phyloP scores from a whole-genome alignment of 108 stramenopile species.

The Aureococcus anophagefferens region DNA sequence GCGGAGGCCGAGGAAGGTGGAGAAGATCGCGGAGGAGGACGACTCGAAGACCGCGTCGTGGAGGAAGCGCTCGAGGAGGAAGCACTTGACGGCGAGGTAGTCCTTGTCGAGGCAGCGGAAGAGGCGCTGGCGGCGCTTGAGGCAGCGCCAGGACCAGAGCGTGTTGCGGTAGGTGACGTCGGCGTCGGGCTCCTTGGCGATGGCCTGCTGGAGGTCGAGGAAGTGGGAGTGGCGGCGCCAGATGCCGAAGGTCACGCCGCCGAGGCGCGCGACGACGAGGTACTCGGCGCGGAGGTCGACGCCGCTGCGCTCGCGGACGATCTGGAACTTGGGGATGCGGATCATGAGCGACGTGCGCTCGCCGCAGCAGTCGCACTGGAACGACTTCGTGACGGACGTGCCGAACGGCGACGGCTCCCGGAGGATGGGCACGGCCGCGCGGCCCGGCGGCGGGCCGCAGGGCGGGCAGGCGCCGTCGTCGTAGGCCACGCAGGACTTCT shows the following conservation, averaged over 20 bases:
- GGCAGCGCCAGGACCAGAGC: constrained; percentile 43
- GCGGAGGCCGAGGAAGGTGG: background rate
- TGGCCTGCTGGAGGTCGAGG: constrained; percentile 9
- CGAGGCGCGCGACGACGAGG: constrained; percentile 24
- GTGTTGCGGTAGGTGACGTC: constrained; percentile 28
- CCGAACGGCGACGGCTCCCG: constrained; percentile 17
- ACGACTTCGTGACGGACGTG: constrained; percentile 24
- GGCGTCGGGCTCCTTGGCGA: background rate
- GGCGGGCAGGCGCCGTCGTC: background rate
- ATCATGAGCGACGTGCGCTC: constrained; percentile 25
- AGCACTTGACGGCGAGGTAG: constrained; percentile 84
- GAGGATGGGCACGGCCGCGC: background rate
- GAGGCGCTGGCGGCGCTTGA: constrained; percentile 79
- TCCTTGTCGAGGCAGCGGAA: constrained; percentile 82
- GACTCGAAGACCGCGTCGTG: constrained; percentile 85
- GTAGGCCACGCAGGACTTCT: background rate
- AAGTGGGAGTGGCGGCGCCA: constrained; percentile 28
- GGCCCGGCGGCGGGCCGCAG: too few relatives aligned
- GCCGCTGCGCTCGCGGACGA: constrained; percentile 1
- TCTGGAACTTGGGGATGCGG: constrained; percentile 29
- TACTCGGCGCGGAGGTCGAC: constrained; percentile 22
- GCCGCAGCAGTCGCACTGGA: constrained; percentile 21
- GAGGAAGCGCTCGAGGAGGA: constrained; percentile 84
- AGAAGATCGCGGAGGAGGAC: background rate
- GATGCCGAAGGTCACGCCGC: constrained; percentile 20